Base-by-base conservation (phyloP, 2,329 filamentous ascomycete species). In the Byssochlamys sp. region DNA sequence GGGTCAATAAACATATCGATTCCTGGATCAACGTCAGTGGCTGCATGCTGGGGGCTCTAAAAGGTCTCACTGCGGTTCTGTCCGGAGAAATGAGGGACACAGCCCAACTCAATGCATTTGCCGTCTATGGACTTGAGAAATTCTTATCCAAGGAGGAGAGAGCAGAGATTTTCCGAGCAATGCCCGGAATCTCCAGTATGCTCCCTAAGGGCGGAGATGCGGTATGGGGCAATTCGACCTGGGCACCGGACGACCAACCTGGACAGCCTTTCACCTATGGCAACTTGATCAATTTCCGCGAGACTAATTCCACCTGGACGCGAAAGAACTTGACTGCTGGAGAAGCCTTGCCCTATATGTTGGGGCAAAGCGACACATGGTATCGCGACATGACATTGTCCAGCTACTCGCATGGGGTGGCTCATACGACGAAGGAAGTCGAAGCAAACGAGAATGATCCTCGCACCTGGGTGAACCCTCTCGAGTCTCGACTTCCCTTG, bases 21-120 rank as follows among this genome's bases (percentile, higher is more conserved):
- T 88, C 90, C 2, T 99, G 95, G 91, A 95, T 99, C 77, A 99
- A 99, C 71, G 91, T 99, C 66, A 94, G 89, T 63, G 94, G 94
- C 4, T 99, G 92, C 73, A 96, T 99, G 92, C 85, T 99, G 4
- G 94, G 94, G 12, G 91, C 94, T 1, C 80, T 91, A 58, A 99
- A 99, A 75, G 92, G 89, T 58, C 77, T 97, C 35, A 89, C 94
- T 0, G 92, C 94, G 0, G 83, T 97, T 0, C 79, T 99, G 1
- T 96, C 91, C 0, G 94, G 49, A 29, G 94, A 99, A 73, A 99
- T 99, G 94, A 90, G 92, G 63, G 94, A 99, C 68, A 99, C 94
- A 0, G 94, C 92, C 0, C 94, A 97, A 72, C 83, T 99, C 25
- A 97, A 97, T 66, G 84, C 92, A 1, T 95, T 97, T 71, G 94